Conservation (phyloP, 257 asterid genomes). For the Solanum rostratum region DNA sequence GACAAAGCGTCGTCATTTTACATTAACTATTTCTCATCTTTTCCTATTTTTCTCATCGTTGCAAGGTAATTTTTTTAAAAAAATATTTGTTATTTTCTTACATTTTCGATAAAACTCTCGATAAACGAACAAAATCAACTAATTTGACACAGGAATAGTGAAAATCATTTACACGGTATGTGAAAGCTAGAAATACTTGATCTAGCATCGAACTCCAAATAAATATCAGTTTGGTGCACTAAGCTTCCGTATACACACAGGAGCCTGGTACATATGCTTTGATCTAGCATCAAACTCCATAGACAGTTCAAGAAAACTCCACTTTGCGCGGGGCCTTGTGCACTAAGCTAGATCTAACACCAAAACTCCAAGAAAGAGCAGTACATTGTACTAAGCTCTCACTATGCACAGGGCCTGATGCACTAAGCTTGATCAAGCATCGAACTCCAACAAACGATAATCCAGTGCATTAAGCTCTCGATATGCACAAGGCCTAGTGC, state of each 20-base stretch:
- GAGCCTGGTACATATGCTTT: too few relatives aligned
- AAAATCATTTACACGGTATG: not conserved
- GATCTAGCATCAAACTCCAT: not conserved
- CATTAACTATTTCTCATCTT: too few relatives aligned
- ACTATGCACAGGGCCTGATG: not conserved
- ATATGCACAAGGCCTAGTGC: too few relatives aligned
- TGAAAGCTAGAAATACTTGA: not conserved
- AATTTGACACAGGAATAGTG: not conserved
- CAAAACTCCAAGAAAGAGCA: too few relatives aligned
- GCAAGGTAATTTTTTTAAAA: too few relatives aligned
- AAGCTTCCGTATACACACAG: too few relatives aligned
- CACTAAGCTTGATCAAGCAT: not conserved
- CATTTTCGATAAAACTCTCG: too few relatives aligned
- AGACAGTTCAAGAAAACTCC: too few relatives aligned
- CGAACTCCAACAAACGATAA: not conserved
- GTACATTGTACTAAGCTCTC: not conserved
- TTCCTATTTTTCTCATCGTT: too few relatives aligned
- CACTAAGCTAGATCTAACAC: not conserved
- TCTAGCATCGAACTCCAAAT: not conserved
- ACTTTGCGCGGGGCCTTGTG: not conserved
- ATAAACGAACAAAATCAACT: not conserved
- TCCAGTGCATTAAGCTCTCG: too few relatives aligned
- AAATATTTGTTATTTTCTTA: too few relatives aligned
- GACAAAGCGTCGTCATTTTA: too few relatives aligned
- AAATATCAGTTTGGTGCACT: not conserved